A percentile compares a stretch with the other conserved stretches of the same genome.
Conservation (phyloP, 345 rosid genomes). For the Trapa incisa region DNA sequence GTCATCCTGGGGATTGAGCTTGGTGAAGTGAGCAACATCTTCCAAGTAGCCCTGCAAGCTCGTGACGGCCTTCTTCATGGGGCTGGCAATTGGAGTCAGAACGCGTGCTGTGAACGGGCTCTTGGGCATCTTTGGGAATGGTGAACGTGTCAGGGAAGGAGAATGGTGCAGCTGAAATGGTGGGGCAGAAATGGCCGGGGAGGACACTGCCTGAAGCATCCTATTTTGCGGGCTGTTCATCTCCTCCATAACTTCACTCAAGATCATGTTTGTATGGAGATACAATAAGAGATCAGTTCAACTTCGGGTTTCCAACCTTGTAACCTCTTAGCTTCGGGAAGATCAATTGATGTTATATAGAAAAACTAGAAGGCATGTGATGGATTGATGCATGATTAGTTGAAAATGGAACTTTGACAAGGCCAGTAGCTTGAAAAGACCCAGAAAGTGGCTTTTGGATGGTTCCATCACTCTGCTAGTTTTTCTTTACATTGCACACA, state of each 20-base stretch:
- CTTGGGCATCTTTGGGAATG: constrained; percentile 22
- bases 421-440: neutral
- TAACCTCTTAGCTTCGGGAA: neutral
- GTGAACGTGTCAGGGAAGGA: constrained; percentile 24
- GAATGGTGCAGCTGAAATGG: constrained; percentile 23
- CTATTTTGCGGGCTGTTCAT: neutral
- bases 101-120: constrained; percentile 24
- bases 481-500: neutral
- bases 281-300: neutral
- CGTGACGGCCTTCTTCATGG: constrained; percentile 38
- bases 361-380: neutral
- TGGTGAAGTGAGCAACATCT: constrained; percentile 38
- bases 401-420: neutral
- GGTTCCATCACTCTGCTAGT: constrained; percentile 5
- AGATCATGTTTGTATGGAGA: neutral
- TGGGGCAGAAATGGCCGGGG: constrained; percentile 21
- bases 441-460: constrained; percentile 1
- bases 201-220: neutral
- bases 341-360: neutral
- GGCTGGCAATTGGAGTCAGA: constrained; percentile 32
- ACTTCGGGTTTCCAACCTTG: neutral
- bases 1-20: constrained; percentile 36
- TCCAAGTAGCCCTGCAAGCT: constrained; percentile 32
- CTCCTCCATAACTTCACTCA: constrained; percentile 7
- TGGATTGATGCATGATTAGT: constrained; percentile 6